Conservation (phyloP, 2,329 filamentous ascomycete species). For the Ophiostoma sp. region DNA sequence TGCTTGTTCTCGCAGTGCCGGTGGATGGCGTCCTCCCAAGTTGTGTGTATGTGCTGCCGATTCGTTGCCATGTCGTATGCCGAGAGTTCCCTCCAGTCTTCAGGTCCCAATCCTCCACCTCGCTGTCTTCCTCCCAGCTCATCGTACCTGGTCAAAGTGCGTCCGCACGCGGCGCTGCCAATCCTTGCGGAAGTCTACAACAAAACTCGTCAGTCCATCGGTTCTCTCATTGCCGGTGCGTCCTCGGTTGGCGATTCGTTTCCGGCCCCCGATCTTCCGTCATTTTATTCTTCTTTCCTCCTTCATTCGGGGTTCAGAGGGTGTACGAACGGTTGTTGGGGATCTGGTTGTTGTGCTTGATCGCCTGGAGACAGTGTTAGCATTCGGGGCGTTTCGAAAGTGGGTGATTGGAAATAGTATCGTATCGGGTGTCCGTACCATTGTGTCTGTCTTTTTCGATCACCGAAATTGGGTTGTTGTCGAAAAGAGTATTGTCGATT, state of each 20-base stretch:
- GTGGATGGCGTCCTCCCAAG: background rate
- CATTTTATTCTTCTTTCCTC: background rate
- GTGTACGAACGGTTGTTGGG: conserved; percentile 78
- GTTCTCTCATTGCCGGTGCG: background rate
- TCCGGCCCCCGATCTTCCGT: background rate
- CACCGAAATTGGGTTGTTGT: conserved; percentile 33
- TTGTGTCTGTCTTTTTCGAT: conserved; percentile 49
- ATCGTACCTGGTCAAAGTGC: conserved; percentile 97
- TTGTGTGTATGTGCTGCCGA: background rate
- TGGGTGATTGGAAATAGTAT: background rate
- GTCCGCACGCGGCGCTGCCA: conserved; percentile 98
- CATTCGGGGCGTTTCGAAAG: conserved; percentile 25
- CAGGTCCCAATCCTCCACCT: background rate
- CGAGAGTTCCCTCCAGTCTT: background rate
- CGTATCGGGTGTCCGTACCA: conserved; percentile 38
- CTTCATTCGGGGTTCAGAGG: conserved; percentile 23
- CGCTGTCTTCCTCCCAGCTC: background rate
- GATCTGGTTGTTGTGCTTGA: conserved; percentile 99
- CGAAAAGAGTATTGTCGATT: conserved; percentile 15
- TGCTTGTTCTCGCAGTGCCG: background rate
- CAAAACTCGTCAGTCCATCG: conserved; percentile 36
- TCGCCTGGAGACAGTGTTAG: conserved; percentile 57
- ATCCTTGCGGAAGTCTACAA: conserved; percentile 94
- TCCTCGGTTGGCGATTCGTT: background rate
- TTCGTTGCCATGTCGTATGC: conserved; percentile 5